Percentiles rank a stretch among this genome's conserved stretches.
Evolutionary conservation across 2,329 filamentous ascomycete species (phyloP).

Genomic region (Mariannaea sp.): DNA sequence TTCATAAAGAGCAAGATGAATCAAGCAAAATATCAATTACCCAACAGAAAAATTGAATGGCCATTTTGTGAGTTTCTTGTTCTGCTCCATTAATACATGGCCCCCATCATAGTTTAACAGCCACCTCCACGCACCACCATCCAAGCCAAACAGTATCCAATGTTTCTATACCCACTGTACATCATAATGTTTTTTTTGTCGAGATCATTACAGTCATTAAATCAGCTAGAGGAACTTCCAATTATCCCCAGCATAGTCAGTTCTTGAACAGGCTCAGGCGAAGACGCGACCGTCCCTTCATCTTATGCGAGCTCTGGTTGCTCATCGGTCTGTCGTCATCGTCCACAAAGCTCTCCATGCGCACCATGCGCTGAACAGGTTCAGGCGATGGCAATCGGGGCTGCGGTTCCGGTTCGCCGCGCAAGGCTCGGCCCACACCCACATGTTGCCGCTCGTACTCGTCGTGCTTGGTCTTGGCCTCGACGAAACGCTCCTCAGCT

Average conservation of each 20-base stretch:
- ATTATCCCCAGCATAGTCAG: conserved; percentile 14
- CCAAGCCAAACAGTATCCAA: neutral
- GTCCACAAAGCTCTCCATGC: conserved; percentile 19
- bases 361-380: conserved; percentile 14
- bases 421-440: conserved; percentile 13
- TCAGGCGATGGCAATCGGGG: conserved; percentile 11
- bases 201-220: conserved; percentile 11
- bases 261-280: conserved; percentile 20
- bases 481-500: conserved; percentile 18
- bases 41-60: neutral
- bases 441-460: conserved; percentile 19
- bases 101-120: neutral
- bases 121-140: neutral
- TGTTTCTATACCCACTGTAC: conserved; percentile 8
- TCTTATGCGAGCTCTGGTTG: conserved; percentile 18
- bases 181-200: neutral
- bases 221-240: conserved; percentile 4
- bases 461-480: conserved; percentile 19
- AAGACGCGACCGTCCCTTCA: conserved; percentile 13
- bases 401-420: conserved; percentile 13
- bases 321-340: conserved; percentile 16
- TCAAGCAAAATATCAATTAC: neutral
- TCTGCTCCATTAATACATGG: neutral
- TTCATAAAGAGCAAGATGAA: too few species aligned
- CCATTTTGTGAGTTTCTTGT: neutral